Base-by-base conservation (phyloP, 306 rosid genomes). In the Biancaea sappan region DNA sequence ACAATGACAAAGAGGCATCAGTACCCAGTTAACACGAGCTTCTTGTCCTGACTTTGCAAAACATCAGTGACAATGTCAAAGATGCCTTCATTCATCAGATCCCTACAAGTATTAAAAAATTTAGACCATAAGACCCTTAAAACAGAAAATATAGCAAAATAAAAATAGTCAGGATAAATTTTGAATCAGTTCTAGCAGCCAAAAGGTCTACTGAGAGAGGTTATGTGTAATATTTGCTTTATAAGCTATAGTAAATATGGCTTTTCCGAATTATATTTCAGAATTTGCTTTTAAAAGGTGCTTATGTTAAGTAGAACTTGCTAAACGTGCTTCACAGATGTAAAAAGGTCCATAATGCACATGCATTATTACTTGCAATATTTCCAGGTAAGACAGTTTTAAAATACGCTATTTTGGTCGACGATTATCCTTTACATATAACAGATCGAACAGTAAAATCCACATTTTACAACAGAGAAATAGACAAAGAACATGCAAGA, bases 51-150 rank as follows among this genome's bases (percentile, higher is more conserved):
- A 87, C 89, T 84, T 81, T 88, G 97, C 83, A 94, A 71, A 54
- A 91, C 89, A 82, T 91, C 91, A 19, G 88, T 75, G 48, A 91
- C 75, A 71, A 94, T 84, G 56, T 88, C 94, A 80, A 94, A 94
- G 79, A 94, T 89, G 35, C 98, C 98, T 87, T 94, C 98, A 81
- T 86, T 91, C 92, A 84, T 86, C 61, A 94, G 90, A 85, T 94
- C 97, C 92, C 98, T 94, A 75, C 79, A 83, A 67, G 50, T 59
- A 77, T 70, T 35, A 71, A 76, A 47, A 83, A 53, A 29, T 47
- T 76, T 69, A 59, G 58, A 76, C 60, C 44, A 68, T 41, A 66
- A 80, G 41, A 46, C 51, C 32, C 44, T 16, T 65, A 53, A 60
- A 70, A 53, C n/a, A 34, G 19, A 32, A n/a, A n/a, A n/a, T n/a